Conservation (phyloP, 495 filamentous ascomycete species). For the Xylaria cubensis region DNA sequence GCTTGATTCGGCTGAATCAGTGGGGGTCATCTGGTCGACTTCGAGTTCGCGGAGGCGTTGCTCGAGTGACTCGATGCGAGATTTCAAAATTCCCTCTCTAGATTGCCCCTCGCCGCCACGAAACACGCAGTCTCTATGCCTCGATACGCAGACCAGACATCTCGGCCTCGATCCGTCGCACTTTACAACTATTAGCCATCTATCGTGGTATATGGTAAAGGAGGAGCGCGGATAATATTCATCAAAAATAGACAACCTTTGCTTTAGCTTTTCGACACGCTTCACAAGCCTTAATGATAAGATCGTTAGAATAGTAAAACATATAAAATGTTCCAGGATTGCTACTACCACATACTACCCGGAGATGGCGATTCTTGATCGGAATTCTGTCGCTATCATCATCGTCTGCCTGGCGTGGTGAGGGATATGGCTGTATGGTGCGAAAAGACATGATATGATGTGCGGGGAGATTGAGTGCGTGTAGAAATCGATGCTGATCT, state of each 20-base stretch:
- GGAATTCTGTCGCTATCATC: background rate
- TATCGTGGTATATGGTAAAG: background rate
- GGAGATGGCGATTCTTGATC: background rate
- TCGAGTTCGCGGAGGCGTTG: background rate
- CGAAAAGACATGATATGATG: constrained; percentile 1
- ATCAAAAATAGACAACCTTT: constrained; percentile 1
- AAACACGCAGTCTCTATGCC: constrained; percentile 1
- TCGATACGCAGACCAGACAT: background rate
- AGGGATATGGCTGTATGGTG: background rate
- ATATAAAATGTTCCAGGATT: background rate
- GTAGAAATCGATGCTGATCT: background rate
- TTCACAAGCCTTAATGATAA: constrained; percentile 11
- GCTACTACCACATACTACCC: background rate
- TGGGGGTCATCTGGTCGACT: background rate
- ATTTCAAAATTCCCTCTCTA: background rate
- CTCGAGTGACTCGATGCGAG: background rate
- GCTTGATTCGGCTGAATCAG: background rate
- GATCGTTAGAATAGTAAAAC: background rate
- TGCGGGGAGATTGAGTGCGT: background rate
- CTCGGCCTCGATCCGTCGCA: constrained; percentile 7
- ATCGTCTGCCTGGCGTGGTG: background rate
- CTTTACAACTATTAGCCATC: background rate
- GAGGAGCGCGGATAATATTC: background rate
- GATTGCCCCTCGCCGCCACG: constrained; percentile 4
- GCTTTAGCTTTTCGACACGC: constrained; percentile 9